These are phyloP conservation scores for Monilinia fructicola DNA, from an alignment of 2,329 filamentous ascomycete genomes.

Conservation along the genomic window DNA sequence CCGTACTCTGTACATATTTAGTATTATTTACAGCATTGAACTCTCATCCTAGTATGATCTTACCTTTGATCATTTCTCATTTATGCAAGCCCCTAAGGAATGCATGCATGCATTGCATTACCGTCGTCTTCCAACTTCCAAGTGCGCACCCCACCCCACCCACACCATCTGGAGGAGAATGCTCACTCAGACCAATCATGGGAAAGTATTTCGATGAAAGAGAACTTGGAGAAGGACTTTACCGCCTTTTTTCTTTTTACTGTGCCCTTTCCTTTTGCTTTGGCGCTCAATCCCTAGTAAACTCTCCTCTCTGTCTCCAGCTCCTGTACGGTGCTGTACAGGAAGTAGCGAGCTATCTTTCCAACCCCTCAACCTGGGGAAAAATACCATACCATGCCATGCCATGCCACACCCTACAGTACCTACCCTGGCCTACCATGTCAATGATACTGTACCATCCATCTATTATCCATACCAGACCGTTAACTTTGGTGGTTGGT, in stretches of 20 bases:
- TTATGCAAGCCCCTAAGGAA: conserved; percentile 20
- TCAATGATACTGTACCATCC: too few relatives aligned
- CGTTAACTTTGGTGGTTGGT: conserved; percentile 5
- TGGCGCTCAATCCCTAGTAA: neutral
- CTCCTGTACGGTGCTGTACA: neutral
- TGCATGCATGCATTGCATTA: conserved; percentile 15
- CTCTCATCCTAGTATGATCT: too few relatives aligned
- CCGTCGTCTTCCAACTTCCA: conserved; percentile 3
- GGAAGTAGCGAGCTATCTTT: too few relatives aligned
- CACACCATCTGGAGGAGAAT: neutral
- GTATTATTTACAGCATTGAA: too few relatives aligned
- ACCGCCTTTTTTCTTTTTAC: neutral
- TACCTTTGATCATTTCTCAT: too few relatives aligned
- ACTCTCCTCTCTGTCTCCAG: neutral
- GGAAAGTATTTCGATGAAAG: conserved; percentile 2
- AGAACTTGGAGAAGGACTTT: conserved; percentile 15
- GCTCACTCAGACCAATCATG: neutral
- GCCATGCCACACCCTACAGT: too few relatives aligned
- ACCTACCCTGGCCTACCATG: too few relatives aligned
- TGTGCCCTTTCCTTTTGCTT: neutral
- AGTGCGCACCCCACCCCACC: too few relatives aligned
- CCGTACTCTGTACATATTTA: too few relatives aligned
- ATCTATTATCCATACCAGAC: too few relatives aligned
- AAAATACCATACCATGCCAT: neutral
- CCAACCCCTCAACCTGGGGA: neutral